These are phyloP conservation scores for Cordyceps fumosorosea DNA, from an alignment of 2,329 filamentous ascomycete species.

Conservation along the genomic window DNA sequence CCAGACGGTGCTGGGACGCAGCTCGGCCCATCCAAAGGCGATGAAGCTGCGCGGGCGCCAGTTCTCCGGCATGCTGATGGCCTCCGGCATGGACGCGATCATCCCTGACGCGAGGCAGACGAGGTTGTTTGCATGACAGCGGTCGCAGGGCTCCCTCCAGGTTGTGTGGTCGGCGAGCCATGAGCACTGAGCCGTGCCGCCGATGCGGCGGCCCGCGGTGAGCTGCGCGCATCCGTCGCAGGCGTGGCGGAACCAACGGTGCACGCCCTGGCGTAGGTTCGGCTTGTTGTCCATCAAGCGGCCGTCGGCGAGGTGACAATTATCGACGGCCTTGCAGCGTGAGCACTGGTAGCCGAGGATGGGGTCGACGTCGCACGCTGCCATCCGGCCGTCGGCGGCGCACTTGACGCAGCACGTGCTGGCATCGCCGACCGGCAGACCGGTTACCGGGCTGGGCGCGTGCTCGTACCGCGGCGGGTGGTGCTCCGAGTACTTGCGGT, in stretches of 20 bases:
- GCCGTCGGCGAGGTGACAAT: conserved; percentile 10
- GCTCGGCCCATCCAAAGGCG: conserved; percentile 16
- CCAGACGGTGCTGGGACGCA: conserved; percentile 14
- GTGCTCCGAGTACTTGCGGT: conserved; percentile 15
- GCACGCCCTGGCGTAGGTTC: conserved; percentile 15
- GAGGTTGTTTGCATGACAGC: conserved; percentile 16
- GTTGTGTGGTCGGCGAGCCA: conserved; percentile 18
- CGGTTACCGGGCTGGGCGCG: neutral
- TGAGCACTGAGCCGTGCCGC: conserved; percentile 13
- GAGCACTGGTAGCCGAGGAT: conserved; percentile 17
- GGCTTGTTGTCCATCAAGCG: conserved; percentile 11
- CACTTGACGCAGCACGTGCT: conserved; percentile 14
- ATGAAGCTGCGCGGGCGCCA: conserved; percentile 16
- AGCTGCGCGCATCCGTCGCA: conserved; percentile 20
- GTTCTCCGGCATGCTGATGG: conserved; percentile 6
- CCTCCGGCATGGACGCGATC: conserved; percentile 12
- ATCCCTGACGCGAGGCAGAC: conserved; percentile 18
- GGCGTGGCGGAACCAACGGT: conserved; percentile 19
- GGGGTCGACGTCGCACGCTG: conserved; percentile 20
- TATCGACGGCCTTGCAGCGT: conserved; percentile 11
- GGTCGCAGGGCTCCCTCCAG: conserved; percentile 19
- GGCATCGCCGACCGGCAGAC: conserved; percentile 9
- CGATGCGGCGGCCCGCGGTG: neutral
- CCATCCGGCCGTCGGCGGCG: conserved; percentile 14
- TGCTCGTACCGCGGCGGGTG: conserved; percentile 14